A percentile compares a stretch with the other conserved stretches of the same genome.
Conservation (phyloP, 768 basidiomycete genomes). For the Trametes gibbosa region DNA sequence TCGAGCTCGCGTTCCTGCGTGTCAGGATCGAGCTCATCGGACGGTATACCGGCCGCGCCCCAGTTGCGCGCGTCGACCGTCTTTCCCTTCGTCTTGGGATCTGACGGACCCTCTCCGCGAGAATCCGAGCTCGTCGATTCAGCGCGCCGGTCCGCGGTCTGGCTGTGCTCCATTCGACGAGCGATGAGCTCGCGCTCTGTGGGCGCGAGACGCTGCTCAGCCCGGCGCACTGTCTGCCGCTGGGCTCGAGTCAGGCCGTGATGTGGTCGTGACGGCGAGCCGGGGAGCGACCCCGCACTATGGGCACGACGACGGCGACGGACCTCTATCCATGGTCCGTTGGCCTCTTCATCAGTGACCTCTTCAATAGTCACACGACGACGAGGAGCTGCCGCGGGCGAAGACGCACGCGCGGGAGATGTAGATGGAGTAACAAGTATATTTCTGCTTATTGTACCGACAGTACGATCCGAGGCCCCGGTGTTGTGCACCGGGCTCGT, state of each 20-base stretch:
- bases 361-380: conserved; percentile 5
- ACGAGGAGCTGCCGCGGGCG: not conserved
- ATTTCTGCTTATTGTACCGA: not conserved
- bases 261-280: not conserved
- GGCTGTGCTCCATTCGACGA: not conserved
- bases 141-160: not conserved
- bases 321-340: not conserved
- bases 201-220: not conserved
- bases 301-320: not conserved
- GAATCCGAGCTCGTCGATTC: not conserved
- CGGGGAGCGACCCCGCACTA: not conserved
- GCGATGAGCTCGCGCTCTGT: not conserved
- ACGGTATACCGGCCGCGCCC: conserved; percentile 16
- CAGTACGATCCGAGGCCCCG: not conserved
- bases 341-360: conserved; percentile 5
- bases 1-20: conserved; percentile 12
- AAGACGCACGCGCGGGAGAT: not conserved
- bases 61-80: conserved; percentile 21
- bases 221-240: not conserved
- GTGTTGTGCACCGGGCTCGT: not conserved
- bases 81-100: conserved; percentile 14
- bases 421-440: not conserved
- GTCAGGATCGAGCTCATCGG: conserved; percentile 16
- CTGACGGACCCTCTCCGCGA: conserved; percentile 17
- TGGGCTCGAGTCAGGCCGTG: not conserved